Evolutionary conservation across 768 basidiomycete species (phyloP).

Genomic region (Cytidiella melzeri): DNA sequence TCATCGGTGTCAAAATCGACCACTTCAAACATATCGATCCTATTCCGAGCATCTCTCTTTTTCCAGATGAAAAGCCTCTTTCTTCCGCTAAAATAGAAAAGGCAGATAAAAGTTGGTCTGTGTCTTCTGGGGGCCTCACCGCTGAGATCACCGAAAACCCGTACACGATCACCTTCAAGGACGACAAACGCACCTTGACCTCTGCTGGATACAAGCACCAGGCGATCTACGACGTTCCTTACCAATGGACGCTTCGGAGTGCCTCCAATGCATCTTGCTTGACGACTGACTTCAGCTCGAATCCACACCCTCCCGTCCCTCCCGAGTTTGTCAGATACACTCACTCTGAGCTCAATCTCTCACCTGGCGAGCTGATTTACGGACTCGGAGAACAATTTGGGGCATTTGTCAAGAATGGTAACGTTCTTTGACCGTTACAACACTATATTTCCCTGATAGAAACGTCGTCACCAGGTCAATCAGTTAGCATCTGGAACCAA

Average conservation of each 20-base stretch:
- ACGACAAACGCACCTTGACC: slow-evolving; percentile 38
- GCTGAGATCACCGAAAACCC: slow-evolving; percentile 54
- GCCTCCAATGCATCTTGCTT: slow-evolving; percentile 54
- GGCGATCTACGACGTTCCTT: slow-evolving; percentile 49
- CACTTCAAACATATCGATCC: slow-evolving; percentile 43
- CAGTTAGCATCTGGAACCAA: slow-evolving; percentile 64
- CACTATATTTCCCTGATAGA: background rate
- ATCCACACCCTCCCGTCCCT: slow-evolving; percentile 40
- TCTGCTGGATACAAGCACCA: slow-evolving; percentile 51
- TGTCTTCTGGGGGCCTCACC: slow-evolving; percentile 44
- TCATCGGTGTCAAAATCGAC: slow-evolving; percentile 51
- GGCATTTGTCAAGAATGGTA: slow-evolving; percentile 71
- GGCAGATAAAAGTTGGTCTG: slow-evolving; percentile 19
- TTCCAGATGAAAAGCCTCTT: slow-evolving; percentile 51
- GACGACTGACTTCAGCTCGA: slow-evolving; percentile 50
- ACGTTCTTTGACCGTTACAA: slow-evolving; percentile 12
- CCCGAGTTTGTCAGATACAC: slow-evolving; percentile 43
- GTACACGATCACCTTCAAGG: slow-evolving; percentile 58
- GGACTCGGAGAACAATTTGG: slow-evolving; percentile 75
- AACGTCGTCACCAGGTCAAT: slow-evolving; percentile 35
- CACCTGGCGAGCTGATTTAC: slow-evolving; percentile 67
- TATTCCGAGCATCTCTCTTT: slow-evolving; percentile 47
- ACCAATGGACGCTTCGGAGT: slow-evolving; percentile 43
- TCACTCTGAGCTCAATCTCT: slow-evolving; percentile 55
- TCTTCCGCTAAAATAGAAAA: slow-evolving; percentile 35